Base-by-base conservation (phyloP, 2,329 filamentous ascomycete species). In the Pseudogymnoascus sp. region DNA sequence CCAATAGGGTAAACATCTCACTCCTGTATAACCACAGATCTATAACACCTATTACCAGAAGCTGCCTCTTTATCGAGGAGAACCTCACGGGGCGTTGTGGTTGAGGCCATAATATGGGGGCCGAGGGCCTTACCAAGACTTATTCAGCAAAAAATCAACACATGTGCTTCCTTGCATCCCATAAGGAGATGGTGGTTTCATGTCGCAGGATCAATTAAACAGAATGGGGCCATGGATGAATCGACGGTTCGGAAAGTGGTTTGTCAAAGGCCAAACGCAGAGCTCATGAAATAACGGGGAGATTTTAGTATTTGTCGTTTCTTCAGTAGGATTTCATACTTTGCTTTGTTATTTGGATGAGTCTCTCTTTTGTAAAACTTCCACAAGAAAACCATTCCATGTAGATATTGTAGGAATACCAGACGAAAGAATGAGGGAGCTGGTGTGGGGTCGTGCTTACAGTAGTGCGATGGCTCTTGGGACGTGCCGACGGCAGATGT, bases 221-320 rank as follows among this genome's bases (percentile, higher is more conserved):
- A 13, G 45, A 13, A 52, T 52, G 45, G 45, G 45, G 45, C 45
- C 27, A 52, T 52, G 27, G 45, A 52, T 52, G 45, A 52, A 52
- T 52, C 10, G 40, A 42, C 2, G 18, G 7, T 45, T 5, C 13
- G 27, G 25, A n/a, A 45, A 45, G 25, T 25, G 8, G 13, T 31
- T 52, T 31, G 15, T 2, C 42, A 48, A 48, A 29, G 6, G 29
- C 29, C n/a, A 45, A 25, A 25, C 21, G 5, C 40, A 18, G 12
- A 45, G 12, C 10, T 45, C 10, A n/a, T 13, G 21, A 27, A 12
- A 25, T 8, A 8, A 21, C 21, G 21, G 4, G 1, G 37, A 10
- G 15, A 4, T 13, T 13, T 25, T 18, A 25, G 27, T 3, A 3
- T 45, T 12, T 10, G 2, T 10, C 27, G 21, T 45, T 27, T 45